Conservation (phyloP, 2,329 filamentous ascomycete genomes). For the Clarireedia hainanense region DNA sequence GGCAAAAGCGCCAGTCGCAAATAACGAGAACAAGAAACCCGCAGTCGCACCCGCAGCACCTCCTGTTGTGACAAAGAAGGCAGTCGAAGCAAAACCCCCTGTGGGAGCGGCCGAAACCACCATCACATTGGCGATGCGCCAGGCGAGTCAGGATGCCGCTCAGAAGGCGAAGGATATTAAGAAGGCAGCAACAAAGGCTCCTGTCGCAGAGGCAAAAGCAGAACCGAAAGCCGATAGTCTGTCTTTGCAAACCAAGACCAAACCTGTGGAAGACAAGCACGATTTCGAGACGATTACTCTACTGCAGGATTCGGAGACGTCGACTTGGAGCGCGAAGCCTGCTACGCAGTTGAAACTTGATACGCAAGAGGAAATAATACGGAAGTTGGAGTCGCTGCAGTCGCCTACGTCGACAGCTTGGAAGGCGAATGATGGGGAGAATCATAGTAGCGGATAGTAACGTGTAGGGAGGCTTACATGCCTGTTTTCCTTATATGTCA, state of each 20-base stretch:
- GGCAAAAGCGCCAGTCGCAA: conserved; percentile 23
- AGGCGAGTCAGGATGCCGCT: conserved; percentile 57
- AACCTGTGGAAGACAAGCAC: conserved; percentile 10
- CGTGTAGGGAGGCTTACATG: too few relatives aligned
- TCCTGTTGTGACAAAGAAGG: conserved; percentile 14
- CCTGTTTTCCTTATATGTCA: too few relatives aligned
- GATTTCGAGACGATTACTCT: conserved; percentile 11
- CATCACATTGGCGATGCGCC: conserved; percentile 40
- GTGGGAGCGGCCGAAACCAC: conserved; percentile 19
- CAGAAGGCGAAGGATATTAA: conserved; percentile 54
- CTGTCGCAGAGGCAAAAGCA: background rate
- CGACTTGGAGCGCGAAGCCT: conserved; percentile 21
- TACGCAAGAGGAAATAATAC: conserved; percentile 3
- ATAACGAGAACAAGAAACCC: conserved; percentile 28
- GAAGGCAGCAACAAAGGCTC: conserved; percentile 27
- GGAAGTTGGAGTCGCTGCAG: conserved; percentile 19
- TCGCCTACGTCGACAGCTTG: conserved; percentile 25
- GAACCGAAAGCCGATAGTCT: background rate
- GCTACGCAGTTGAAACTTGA: background rate
- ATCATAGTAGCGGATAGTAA: background rate
- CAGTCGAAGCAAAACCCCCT: conserved; percentile 12
- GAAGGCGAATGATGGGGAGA: conserved; percentile 20
- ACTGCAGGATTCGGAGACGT: conserved; percentile 26
- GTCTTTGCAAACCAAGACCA: conserved; percentile 11
- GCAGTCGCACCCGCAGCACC: conserved; percentile 21